phyloP scores from a whole-genome alignment of 225 moss, liverwort and hornwort species.

The Thuidium tamariscinum region DNA sequence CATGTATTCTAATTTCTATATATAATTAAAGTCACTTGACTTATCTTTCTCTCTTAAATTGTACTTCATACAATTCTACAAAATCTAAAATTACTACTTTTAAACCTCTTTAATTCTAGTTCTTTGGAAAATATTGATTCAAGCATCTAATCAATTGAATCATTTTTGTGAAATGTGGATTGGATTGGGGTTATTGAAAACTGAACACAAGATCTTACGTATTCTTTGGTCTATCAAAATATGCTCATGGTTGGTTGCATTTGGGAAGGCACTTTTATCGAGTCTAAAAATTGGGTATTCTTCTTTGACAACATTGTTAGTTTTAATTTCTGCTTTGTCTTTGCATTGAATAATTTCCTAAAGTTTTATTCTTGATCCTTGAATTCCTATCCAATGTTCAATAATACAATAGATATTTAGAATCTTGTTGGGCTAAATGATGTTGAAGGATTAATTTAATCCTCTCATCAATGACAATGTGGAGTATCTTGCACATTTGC shows the following conservation, averaged over 20 bases:
- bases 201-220: no score
- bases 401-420: no score
- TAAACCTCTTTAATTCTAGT: not conserved
- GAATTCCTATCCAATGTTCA: not conserved
- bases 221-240: not conserved
- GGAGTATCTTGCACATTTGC: not conserved
- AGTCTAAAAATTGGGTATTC: accelerated
- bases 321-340: accelerated
- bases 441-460: not conserved
- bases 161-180: accelerated
- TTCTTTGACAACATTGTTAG: not conserved
- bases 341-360: accelerated
- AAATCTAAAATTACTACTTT: not conserved
- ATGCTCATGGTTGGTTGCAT: not conserved
- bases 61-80: not conserved
- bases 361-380: not conserved
- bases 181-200: not conserved
- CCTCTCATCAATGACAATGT: not conserved
- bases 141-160: accelerated
- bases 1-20: not conserved
- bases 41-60: not conserved
- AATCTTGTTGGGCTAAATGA: not conserved
- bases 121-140: not conserved
- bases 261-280: not conserved
- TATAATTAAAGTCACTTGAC: not conserved